These are phyloP conservation scores for Dipodascopsis uninucleata DNA, from an alignment of 805 yeast genomes.

Conservation along the genomic window DNA sequence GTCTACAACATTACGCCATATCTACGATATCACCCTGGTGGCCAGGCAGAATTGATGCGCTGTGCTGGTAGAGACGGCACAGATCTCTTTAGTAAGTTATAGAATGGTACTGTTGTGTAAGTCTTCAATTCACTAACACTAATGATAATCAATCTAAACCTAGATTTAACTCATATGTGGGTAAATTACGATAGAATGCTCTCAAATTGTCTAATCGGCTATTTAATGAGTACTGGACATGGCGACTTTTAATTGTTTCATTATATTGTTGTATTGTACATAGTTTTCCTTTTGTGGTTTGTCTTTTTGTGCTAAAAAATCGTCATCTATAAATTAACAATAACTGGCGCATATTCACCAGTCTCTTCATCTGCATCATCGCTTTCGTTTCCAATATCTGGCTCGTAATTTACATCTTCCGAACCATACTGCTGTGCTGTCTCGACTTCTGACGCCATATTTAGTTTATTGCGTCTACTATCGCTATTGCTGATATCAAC, in stretches of 20 bases:
- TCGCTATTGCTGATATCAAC: slow-evolving; percentile 8
- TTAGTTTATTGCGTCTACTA: background rate
- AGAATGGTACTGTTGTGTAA: slow-evolving; percentile 38
- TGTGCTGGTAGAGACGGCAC: slow-evolving; percentile 87
- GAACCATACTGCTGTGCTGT: slow-evolving; percentile 32
- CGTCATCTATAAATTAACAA: slow-evolving; percentile 24
- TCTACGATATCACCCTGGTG: slow-evolving; percentile 89
- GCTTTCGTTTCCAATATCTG: slow-evolving; percentile 8
- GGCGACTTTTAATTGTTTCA: too few species aligned
- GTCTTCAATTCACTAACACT: slow-evolving; percentile 1
- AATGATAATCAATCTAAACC: background rate
- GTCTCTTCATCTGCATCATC: slow-evolving; percentile 27
- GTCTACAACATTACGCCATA: slow-evolving; percentile 87
- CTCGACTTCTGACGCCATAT: slow-evolving; percentile 20
- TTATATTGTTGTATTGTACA: too few species aligned
- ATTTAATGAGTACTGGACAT: too few species aligned
- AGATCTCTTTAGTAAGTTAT: slow-evolving; percentile 54
- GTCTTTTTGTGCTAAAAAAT: too few species aligned
- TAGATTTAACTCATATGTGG: slow-evolving; percentile 51
- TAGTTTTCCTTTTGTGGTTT: too few species aligned
- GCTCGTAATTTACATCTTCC: slow-evolving; percentile 19
- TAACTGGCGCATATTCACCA: slow-evolving; percentile 30
- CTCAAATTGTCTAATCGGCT: slow-evolving; percentile 74
- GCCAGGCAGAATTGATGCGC: slow-evolving; percentile 67
- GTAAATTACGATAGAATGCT: slow-evolving; percentile 81